These are phyloP conservation scores for Pterocarpus macrocarpus DNA, from an alignment of 306 rosid species.

Conservation along the genomic window DNA sequence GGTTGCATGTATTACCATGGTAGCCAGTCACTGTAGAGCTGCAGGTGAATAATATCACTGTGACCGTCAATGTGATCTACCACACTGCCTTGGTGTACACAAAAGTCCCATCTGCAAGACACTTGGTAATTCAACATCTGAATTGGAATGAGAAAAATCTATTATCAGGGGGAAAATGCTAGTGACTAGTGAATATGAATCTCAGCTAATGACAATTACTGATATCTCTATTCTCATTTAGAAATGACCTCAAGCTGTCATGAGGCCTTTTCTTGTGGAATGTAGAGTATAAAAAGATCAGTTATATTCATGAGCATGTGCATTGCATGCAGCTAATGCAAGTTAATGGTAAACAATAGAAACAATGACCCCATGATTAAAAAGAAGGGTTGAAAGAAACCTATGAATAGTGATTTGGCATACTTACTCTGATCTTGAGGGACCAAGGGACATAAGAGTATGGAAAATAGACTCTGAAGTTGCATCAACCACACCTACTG, in stretches of 20 bases:
- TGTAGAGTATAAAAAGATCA: neutral
- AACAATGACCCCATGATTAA: too few relatives aligned
- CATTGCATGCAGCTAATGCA: too few relatives aligned
- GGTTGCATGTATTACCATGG: constrained; percentile 69
- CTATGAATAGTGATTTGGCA: neutral
- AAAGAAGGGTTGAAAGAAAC: too few relatives aligned
- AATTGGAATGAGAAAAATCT: constrained; percentile 40
- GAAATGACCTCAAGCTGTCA: too few relatives aligned
- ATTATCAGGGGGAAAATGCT: neutral
- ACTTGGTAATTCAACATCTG: constrained; percentile 47
- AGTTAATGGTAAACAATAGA: too few relatives aligned
- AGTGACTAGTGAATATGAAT: neutral
- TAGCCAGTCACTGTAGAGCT: constrained; percentile 76
- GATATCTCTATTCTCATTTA: too few relatives aligned
- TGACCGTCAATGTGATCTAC: constrained; percentile 94
- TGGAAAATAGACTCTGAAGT: constrained; percentile 83
- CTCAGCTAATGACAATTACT: neutral
- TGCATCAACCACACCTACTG: constrained; percentile 85
- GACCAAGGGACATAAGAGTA: constrained; percentile 85
- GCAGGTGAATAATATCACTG: constrained; percentile 80
- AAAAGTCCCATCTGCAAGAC: constrained; percentile 93
- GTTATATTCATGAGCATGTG: neutral
- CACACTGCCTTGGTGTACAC: constrained; percentile 69
- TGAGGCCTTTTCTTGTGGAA: too few relatives aligned
- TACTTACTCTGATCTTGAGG: constrained; percentile 89